Base-by-base conservation (phyloP, 805 yeast genomes). In the Candida maesae region DNA sequence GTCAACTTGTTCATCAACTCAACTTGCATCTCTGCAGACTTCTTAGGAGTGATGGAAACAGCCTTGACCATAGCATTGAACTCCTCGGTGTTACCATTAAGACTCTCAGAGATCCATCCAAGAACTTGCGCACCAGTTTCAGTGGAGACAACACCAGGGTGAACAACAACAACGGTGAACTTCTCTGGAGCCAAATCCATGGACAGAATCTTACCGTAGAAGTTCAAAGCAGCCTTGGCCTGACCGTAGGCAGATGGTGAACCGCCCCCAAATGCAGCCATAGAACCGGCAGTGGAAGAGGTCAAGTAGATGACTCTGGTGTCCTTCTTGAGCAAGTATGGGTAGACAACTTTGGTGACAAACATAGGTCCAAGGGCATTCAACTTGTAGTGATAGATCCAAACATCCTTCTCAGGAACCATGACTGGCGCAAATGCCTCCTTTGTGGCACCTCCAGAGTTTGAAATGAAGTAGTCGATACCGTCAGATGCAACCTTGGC, bases 1-100 rank as follows among this genome's bases (percentile, higher is more conserved):
- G 57, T 47, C 34, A 57, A 31, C n/a, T n/a, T n/a, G n/a, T 21
- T 21, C 24, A 21, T 8, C 24, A 21, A 21, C 7, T 21, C 24
- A 21, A 21, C 24, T 10, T 21, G 24, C 24, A 21, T 21, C 28
- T 25, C 6, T 9, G 28, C 28, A 13, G 28, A 25, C 6, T 10
- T 12, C 28, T 25, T n/a, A 5, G 28, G 28, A n/a, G 28, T 25
- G 28, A 25, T 25, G 11, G 28, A 8, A n/a, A 25, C 12, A 12
- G 14, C 5, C 28, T 25, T 13, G n/a, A 21, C 10, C 10, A 10
- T 9, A 25, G 11, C 28, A 10, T 10, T 25, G 14, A 25, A 8
- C 8, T 8, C 28, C 28, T 25, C n/a, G 6, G 24, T 8, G 24
- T 8, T 21, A 10, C n/a, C n/a, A n/a, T 25, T 12, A 10, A 5